Evolutionary conservation across 352 stramenopile genomes (phyloP).

Genomic region (Phytophthora chlamydospora): DNA sequence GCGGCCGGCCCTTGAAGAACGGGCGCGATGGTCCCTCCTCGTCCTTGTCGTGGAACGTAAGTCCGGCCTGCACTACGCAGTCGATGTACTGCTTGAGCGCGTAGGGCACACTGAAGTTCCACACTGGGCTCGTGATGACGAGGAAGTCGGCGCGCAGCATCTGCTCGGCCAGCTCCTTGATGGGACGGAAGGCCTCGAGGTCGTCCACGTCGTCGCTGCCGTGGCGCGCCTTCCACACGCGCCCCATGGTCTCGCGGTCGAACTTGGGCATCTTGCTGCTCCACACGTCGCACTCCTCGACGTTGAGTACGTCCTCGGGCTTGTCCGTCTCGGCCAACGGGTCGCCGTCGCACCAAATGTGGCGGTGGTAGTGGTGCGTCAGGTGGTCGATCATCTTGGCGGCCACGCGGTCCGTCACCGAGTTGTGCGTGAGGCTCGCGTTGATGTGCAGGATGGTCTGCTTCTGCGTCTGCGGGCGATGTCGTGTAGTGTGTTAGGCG

Average conservation of each 20-base stretch:
- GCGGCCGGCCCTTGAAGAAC: constrained; percentile 58
- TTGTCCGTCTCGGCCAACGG: constrained; percentile 22
- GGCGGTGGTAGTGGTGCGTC: constrained; percentile 75
- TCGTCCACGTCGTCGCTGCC: constrained; percentile 61
- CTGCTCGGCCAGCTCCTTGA: constrained; percentile 67
- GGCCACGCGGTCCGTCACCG: constrained; percentile 69
- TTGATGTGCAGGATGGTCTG: constrained; percentile 85
- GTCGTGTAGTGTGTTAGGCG: background rate
- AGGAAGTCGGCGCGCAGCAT: constrained; percentile 76
- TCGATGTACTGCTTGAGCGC: constrained; percentile 88
- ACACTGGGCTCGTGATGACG: constrained; percentile 76
- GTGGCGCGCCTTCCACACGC: constrained; percentile 72
- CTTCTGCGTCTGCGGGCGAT: constrained; percentile 40
- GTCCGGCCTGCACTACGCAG: constrained; percentile 72
- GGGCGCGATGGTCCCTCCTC: constrained; percentile 58
- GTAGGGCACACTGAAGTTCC: constrained; percentile 82
- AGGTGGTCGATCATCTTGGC: constrained; percentile 73
- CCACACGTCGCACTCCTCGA: constrained; percentile 80
- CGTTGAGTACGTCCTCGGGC: constrained; percentile 58
- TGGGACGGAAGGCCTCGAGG: constrained; percentile 63
- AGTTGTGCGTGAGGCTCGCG: constrained; percentile 74
- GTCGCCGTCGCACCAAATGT: constrained; percentile 32
- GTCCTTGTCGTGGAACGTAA: constrained; percentile 78
- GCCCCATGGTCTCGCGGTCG: constrained; percentile 71
- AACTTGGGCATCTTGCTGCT: constrained; percentile 66